Evolutionary conservation across 2,329 filamentous ascomycete genomes (phyloP).

Genomic region (Fonsecaea nubica): DNA sequence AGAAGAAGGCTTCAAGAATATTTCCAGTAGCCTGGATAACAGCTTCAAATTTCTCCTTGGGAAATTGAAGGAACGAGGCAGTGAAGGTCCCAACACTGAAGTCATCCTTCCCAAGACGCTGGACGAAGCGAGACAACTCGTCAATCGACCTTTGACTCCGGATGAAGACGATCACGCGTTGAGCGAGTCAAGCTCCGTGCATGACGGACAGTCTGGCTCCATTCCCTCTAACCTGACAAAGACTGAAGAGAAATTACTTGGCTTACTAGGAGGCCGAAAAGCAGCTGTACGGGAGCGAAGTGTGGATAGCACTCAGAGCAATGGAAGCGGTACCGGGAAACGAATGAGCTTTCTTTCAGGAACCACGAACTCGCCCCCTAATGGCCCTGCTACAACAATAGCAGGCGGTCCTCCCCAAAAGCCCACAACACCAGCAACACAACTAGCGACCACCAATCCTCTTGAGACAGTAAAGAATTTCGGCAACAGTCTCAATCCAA

Average conservation of each 20-base stretch:
- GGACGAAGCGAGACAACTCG: slow-evolving; percentile 88
- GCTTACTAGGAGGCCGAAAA: slow-evolving; percentile 72
- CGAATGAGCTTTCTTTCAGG: slow-evolving; percentile 60
- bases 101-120: slow-evolving; percentile 79
- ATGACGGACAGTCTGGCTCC: slow-evolving; percentile 43
- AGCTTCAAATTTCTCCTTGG: slow-evolving; percentile 95
- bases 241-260: slow-evolving; percentile 71
- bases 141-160: slow-evolving; percentile 60
- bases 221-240: slow-evolving; percentile 45
- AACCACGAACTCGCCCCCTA: slow-evolving; percentile 38
- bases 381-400: slow-evolving; percentile 46
- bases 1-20: slow-evolving; percentile 89
- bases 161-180: slow-evolving; percentile 59
- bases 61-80: slow-evolving; percentile 75
- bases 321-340: slow-evolving; percentile 59
- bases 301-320: slow-evolving; percentile 73
- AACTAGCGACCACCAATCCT: slow-evolving; percentile 55
- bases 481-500: slow-evolving; percentile 80
- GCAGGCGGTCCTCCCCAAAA: slow-evolving; percentile 38
- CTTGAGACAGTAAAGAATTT: slow-evolving; percentile 83
- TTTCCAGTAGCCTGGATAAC: slow-evolving; percentile 85
- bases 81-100: slow-evolving; percentile 50
- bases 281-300: slow-evolving; percentile 70
- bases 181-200: slow-evolving; percentile 60
- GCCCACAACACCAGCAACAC: slow-evolving; percentile 42